Conservation (phyloP, 2,329 filamentous ascomycete species). For the Apiospora rasikravindrae region DNA sequence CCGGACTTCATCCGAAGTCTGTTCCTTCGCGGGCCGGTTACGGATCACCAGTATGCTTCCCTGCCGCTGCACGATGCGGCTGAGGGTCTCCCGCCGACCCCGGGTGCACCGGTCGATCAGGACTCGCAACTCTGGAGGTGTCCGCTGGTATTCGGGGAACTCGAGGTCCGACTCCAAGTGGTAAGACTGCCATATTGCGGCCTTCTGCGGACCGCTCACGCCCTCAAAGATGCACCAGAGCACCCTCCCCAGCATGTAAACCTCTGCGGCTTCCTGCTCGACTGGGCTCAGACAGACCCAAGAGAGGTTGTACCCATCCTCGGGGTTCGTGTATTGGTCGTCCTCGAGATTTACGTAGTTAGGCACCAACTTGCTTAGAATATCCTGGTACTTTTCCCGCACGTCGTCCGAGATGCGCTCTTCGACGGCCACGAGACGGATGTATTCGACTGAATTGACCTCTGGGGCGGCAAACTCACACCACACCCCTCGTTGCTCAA, state of each 20-base stretch:
- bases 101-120: slow-evolving; percentile 59
- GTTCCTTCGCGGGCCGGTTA: slow-evolving; percentile 36
- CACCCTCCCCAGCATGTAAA: slow-evolving; percentile 66
- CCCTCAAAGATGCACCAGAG: slow-evolving; percentile 69
- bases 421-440: slow-evolving; percentile 58
- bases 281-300: slow-evolving; percentile 57
- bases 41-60: slow-evolving; percentile 53
- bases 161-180: slow-evolving; percentile 59
- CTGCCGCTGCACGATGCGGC: slow-evolving; percentile 49
- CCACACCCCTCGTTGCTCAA: slow-evolving; percentile 68
- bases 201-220: slow-evolving; percentile 60
- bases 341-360: slow-evolving; percentile 49
- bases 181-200: slow-evolving; percentile 65
- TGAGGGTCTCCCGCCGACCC: slow-evolving; percentile 52
- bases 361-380: slow-evolving; percentile 52
- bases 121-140: slow-evolving; percentile 49
- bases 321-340: slow-evolving; percentile 54
- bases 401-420: slow-evolving; percentile 49
- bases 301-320: slow-evolving; percentile 58
- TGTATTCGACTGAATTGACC: slow-evolving; percentile 63
- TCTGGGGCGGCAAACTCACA: slow-evolving; percentile 66
- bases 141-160: slow-evolving; percentile 58
- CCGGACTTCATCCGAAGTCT: slow-evolving; percentile 41
- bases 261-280: slow-evolving; percentile 63
- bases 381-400: slow-evolving; percentile 45